Percentiles rank a stretch among this genome's conserved stretches.
phyloP scores from a whole-genome alignment of 805 yeast species.

The Schwanniomyces occidentalis region DNA sequence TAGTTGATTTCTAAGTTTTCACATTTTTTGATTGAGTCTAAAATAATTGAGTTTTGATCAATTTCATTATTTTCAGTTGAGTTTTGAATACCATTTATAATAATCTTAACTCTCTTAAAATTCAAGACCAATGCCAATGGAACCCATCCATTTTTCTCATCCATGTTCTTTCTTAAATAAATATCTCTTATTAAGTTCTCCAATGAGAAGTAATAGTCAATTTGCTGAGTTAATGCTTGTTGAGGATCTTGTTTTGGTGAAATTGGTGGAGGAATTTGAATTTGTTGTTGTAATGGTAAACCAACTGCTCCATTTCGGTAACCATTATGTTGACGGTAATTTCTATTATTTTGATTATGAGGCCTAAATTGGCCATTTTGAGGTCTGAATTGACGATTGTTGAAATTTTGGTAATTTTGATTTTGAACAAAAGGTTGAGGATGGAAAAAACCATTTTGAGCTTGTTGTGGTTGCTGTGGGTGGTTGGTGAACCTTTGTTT shows the following conservation, averaged over 20 bases:
- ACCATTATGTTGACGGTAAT: constrained; percentile 13
- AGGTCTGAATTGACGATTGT: constrained; percentile 27
- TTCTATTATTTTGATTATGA: constrained; percentile 17
- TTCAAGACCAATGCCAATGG: constrained; percentile 60
- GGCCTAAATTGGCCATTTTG: constrained; percentile 21
- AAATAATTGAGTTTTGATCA: constrained; percentile 35
- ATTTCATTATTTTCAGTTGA: constrained; percentile 26
- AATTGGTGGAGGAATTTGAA: constrained; percentile 46
- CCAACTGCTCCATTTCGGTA: constrained; percentile 10
- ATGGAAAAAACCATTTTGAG: constrained; percentile 30
- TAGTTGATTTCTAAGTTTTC: constrained; percentile 49
- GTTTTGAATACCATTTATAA: constrained; percentile 40
- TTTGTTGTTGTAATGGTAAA: constrained; percentile 18
- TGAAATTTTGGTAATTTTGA: constrained; percentile 24
- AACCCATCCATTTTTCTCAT: constrained; percentile 65
- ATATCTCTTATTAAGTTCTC: constrained; percentile 87
- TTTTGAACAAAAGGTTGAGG: constrained; percentile 30
- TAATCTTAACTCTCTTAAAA: constrained; percentile 73
- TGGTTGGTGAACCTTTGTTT: constrained; percentile 20
- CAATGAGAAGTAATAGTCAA: constrained; percentile 86
- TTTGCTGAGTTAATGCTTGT: constrained; percentile 54
- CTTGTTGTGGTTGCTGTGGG: constrained; percentile 14
- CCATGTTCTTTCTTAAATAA: constrained; percentile 80
- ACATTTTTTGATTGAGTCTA: constrained; percentile 55
- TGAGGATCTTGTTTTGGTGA: constrained; percentile 48